phyloP scores from a whole-genome alignment of 257 asterid genomes.

The Penstemon eatonii region DNA sequence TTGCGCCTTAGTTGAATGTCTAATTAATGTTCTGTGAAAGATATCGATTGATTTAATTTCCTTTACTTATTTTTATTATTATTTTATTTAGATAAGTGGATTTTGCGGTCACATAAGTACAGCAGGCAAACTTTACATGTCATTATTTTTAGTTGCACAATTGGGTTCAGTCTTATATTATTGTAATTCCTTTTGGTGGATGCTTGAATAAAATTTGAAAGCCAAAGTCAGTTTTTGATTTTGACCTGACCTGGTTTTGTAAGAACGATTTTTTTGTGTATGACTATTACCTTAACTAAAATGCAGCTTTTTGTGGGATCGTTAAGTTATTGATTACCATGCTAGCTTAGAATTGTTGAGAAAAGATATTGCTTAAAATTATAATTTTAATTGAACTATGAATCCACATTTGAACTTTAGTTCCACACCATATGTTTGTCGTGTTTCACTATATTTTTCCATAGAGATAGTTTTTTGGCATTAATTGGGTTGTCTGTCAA shows the following conservation, averaged over 20 bases:
- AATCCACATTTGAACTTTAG: neutral
- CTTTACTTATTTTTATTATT: neutral
- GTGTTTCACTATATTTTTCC: neutral
- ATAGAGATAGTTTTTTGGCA: slow-evolving; percentile 2
- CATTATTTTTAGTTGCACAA: neutral
- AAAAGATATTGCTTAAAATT: neutral
- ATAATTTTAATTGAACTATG: neutral
- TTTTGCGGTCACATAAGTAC: neutral
- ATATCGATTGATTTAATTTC: too few relatives aligned
- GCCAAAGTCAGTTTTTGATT: neutral
- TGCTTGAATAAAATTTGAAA: neutral
- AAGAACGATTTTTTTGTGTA: neutral
- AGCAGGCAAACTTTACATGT: neutral
- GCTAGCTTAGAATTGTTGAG: neutral
- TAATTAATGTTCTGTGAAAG: too few relatives aligned
- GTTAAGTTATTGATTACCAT: neutral
- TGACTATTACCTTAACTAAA: neutral
- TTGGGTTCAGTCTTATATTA: neutral
- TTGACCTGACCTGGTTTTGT: neutral
- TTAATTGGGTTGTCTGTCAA: slow-evolving; percentile 4
- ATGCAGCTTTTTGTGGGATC: neutral
- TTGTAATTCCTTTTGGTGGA: neutral
- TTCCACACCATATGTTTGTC: neutral
- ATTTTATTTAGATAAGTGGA: neutral
- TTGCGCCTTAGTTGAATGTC: neutral